Evolutionary conservation across 202 grass and related monocot species (phyloP).

Genomic region (Hordeum pubiflorum): DNA sequence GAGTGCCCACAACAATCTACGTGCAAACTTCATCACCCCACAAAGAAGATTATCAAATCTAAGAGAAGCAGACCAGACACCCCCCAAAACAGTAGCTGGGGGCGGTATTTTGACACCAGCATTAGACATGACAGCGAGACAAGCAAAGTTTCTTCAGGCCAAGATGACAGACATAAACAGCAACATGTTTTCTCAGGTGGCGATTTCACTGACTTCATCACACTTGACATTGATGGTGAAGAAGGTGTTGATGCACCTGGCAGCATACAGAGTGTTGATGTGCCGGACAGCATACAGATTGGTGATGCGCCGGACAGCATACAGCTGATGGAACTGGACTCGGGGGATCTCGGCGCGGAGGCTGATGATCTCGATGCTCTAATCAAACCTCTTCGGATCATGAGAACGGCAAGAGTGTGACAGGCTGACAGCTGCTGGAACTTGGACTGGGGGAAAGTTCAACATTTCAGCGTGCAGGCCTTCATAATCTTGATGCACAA

Average conservation of each 20-base stretch:
- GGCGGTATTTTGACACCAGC: constrained; percentile 71
- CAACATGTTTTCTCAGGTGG: constrained; percentile 28
- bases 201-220: constrained; percentile 50
- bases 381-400: constrained; percentile 78
- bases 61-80: constrained; percentile 41
- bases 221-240: constrained; percentile 18
- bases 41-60: constrained; percentile 59
- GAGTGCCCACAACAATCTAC: constrained; percentile 60
- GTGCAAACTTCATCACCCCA: constrained; percentile 97
- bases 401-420: constrained; percentile 62
- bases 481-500: constrained; percentile 40
- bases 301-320: constrained; percentile 1
- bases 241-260: background rate
- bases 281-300: background rate
- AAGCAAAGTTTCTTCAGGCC: constrained; percentile 22
- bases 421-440: background rate
- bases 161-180: constrained; percentile 28
- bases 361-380: constrained; percentile 54
- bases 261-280: constrained; percentile 9
- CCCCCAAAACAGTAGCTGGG: constrained; percentile 53
- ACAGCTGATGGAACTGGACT: constrained; percentile 32
- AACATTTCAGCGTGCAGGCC: constrained; percentile 16
- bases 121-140: constrained; percentile 27
- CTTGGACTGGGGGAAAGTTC: background rate
- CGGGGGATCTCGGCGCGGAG: constrained; percentile 20